A percentile compares a stretch with the other conserved stretches of the same genome.
Evolutionary conservation across 257 asterid species (phyloP).

Genomic region (Plectranthus barbatus): DNA sequence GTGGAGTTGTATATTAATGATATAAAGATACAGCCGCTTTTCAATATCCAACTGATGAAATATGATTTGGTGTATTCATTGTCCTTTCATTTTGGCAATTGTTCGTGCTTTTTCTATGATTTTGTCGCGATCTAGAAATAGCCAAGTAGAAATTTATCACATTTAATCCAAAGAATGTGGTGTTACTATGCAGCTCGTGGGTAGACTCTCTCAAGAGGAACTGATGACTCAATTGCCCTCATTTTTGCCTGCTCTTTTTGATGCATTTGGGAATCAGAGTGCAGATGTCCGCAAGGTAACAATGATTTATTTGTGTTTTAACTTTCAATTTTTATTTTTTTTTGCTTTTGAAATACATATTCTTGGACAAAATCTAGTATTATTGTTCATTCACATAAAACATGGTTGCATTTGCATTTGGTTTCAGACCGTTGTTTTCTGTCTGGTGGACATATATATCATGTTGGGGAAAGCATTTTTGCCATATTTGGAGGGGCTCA

Average conservation of each 20-base stretch:
- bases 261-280: constrained; percentile 95
- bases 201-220: constrained; percentile 87
- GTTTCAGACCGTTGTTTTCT: constrained; percentile 94
- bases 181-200: constrained; percentile 64
- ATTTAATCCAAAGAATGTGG: background rate
- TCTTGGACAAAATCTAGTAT: too few species aligned
- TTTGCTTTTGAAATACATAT: background rate
- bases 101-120: too few species aligned
- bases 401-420: background rate
- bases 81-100: too few species aligned
- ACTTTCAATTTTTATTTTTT: too few species aligned
- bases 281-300: constrained; percentile 98
- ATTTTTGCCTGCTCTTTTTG: constrained; percentile 92
- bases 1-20: background rate
- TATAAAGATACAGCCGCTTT: background rate
- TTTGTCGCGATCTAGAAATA: too few species aligned
- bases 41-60: background rate
- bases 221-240: constrained; percentile 77
- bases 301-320: background rate
- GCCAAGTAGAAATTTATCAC: background rate
- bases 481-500: constrained; percentile 92
- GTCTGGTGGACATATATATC: constrained; percentile 92
- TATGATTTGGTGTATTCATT: too few species aligned
- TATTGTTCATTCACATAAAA: too few species aligned
- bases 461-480: constrained; percentile 91